Conservation (phyloP, 176 grass and related monocot species). For the Pharus latifolius region DNA sequence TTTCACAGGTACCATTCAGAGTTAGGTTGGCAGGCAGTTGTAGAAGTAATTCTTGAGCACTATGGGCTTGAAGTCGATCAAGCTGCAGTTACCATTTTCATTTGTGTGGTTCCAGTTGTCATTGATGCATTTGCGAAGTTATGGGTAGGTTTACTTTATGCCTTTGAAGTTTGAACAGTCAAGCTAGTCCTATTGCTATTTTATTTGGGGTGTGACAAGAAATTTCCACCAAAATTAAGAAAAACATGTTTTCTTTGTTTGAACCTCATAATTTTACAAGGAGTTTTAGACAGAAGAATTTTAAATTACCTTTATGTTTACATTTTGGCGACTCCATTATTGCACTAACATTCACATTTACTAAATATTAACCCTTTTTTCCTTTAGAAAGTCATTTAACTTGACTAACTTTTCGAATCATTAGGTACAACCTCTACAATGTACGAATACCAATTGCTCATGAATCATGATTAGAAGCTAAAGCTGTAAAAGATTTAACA, state of each 20-base stretch:
- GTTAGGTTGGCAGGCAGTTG: slow-evolving; percentile 67
- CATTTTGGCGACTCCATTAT: neutral
- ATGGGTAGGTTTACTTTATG: slow-evolving; percentile 46
- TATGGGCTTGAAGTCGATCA: slow-evolving; percentile 78
- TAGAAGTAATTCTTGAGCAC: slow-evolving; percentile 73
- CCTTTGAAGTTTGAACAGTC: neutral
- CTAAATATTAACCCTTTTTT: neutral
- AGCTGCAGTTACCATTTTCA: slow-evolving; percentile 74
- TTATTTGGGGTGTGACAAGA: neutral
- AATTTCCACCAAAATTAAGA: neutral
- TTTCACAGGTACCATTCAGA: slow-evolving; percentile 83
- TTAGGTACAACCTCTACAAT: neutral
- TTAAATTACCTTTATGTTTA: neutral
- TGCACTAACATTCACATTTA: neutral
- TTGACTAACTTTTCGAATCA: neutral
- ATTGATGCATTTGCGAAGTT: slow-evolving; percentile 81
- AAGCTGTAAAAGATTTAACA: no score
- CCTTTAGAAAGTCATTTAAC: neutral
- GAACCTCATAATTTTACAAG: neutral
- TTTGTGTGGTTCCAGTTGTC: slow-evolving; percentile 73
- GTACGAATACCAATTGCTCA: neutral
- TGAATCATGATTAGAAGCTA: neutral
- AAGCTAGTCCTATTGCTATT: neutral
- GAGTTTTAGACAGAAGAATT: neutral
- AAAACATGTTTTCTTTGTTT: neutral